Percentiles rank a stretch among this genome's conserved stretches.
phyloP scores from a whole-genome alignment of 345 rosid species.

The Limnanthes douglasii region DNA sequence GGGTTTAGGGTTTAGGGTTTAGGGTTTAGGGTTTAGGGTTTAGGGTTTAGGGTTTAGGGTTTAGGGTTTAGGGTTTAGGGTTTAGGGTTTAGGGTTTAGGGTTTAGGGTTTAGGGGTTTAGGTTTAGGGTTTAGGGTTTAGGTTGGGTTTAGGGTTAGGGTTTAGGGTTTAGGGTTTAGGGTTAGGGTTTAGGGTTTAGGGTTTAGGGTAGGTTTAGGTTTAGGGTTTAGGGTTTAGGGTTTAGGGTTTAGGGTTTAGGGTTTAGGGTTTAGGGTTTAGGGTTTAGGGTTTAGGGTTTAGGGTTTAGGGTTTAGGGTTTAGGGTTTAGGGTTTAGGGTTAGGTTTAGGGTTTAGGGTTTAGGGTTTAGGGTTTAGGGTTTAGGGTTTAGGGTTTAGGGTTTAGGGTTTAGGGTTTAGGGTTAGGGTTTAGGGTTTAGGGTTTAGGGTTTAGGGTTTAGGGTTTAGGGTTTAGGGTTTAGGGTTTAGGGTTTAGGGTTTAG shows the following conservation, averaged over 20 bases:
- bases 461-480: neutral
- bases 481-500: neutral
- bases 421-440: neutral
- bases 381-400: neutral
- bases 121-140: neutral
- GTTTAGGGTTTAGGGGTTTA: no score
- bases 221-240: neutral
- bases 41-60: neutral
- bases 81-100: conserved; percentile 17
- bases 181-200: neutral
- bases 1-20: conserved; percentile 14
- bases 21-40: conserved; percentile 16
- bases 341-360: neutral
- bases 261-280: neutral
- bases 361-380: neutral
- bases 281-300: neutral
- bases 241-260: neutral
- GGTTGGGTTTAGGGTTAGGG: neutral
- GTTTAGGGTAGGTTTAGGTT: neutral
- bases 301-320: neutral
- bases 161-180: neutral
- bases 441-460: neutral
- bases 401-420: neutral
- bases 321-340: neutral
- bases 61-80: conserved; percentile 4